These are phyloP conservation scores for Secale cereale DNA, from an alignment of 176 grass and related monocot species.

Conservation along the genomic window DNA sequence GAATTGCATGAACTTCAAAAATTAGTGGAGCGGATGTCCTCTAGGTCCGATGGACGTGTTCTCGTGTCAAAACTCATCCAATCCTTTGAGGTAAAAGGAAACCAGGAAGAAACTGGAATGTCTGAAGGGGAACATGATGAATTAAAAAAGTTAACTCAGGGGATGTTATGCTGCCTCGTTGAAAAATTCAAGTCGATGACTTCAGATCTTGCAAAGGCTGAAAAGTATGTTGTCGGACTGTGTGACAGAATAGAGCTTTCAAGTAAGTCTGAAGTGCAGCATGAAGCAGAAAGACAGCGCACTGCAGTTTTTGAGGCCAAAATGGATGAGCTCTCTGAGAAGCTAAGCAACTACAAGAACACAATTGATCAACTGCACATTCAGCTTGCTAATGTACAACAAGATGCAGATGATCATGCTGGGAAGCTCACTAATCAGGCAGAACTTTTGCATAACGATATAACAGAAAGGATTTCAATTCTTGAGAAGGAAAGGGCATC, in stretches of 20 bases:
- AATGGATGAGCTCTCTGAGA: conserved; percentile 60
- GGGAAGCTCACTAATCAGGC: conserved; percentile 47
- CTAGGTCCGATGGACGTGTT: conserved; percentile 48
- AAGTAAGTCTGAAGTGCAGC: conserved; percentile 40
- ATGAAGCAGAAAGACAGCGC: conserved; percentile 45
- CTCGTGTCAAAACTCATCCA: conserved; percentile 87
- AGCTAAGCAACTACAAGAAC: conserved; percentile 53
- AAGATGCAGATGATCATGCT: conserved; percentile 46
- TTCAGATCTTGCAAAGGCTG: conserved; percentile 49
- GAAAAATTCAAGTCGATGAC: conserved; percentile 54
- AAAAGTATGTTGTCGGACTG: conserved; percentile 49
- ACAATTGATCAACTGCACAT: conserved; percentile 54
- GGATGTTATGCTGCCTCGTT: conserved; percentile 53
- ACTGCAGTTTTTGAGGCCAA: conserved; percentile 45
- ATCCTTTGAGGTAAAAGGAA: conserved; percentile 75
- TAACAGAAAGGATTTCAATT: conserved; percentile 42
- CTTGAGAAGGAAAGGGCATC: conserved; percentile 55
- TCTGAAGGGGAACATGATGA: conserved; percentile 63
- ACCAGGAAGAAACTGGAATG: conserved; percentile 45
- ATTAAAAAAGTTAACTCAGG: conserved; percentile 42
- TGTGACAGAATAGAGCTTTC: conserved; percentile 33
- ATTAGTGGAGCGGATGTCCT: conserved; percentile 64
- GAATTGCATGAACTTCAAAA: conserved; percentile 71
- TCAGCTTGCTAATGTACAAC: conserved; percentile 53
- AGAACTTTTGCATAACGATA: conserved; percentile 71